A percentile compares a stretch with the other conserved stretches of the same genome.
These are phyloP conservation scores for Saccharomycopsis sp. DNA, from an alignment of 805 yeast genomes.

Conservation along the genomic window DNA sequence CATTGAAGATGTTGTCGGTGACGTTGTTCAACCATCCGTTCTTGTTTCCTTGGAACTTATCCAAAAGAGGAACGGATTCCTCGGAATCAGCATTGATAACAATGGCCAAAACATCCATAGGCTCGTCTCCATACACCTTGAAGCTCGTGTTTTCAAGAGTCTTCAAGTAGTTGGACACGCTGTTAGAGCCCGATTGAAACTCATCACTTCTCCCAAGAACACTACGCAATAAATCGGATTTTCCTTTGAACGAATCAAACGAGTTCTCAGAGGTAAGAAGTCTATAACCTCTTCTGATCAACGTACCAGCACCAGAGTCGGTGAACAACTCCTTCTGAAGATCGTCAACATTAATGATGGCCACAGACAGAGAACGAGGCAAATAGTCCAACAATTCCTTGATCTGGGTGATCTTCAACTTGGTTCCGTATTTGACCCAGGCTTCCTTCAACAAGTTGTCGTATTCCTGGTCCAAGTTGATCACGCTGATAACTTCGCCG, in stretches of 20 bases:
- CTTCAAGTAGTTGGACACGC: conserved; percentile 78
- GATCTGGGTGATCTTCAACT: conserved; percentile 92
- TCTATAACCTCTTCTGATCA: conserved; percentile 95
- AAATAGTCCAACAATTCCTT: conserved; percentile 87
- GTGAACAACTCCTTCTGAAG: conserved; percentile 96
- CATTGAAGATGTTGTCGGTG: conserved; percentile 85
- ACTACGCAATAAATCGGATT: conserved; percentile 63
- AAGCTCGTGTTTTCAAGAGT: conserved; percentile 41
- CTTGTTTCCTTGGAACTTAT: conserved; percentile 79
- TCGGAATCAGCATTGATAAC: conserved; percentile 41
- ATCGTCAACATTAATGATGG: conserved; percentile 91
- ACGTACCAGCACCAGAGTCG: conserved; percentile 98
- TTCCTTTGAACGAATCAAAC: conserved; percentile 51
- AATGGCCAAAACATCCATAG: conserved; percentile 87
- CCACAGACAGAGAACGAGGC: conserved; percentile 96
- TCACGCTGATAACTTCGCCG: conserved; percentile 81
- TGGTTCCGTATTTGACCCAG: conserved; percentile 99
- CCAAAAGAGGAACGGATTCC: conserved; percentile 57
- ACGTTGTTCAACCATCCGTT: conserved; percentile 97
- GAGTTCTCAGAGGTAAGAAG: conserved; percentile 59
- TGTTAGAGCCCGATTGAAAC: conserved; percentile 58
- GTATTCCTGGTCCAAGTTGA: conserved; percentile 94
- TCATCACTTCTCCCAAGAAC: conserved; percentile 75
- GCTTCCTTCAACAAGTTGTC: conserved; percentile 84
- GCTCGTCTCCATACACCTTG: conserved; percentile 89